Conservation (phyloP, 495 filamentous ascomycete genomes). For the Hypoxylon subgilvum region DNA sequence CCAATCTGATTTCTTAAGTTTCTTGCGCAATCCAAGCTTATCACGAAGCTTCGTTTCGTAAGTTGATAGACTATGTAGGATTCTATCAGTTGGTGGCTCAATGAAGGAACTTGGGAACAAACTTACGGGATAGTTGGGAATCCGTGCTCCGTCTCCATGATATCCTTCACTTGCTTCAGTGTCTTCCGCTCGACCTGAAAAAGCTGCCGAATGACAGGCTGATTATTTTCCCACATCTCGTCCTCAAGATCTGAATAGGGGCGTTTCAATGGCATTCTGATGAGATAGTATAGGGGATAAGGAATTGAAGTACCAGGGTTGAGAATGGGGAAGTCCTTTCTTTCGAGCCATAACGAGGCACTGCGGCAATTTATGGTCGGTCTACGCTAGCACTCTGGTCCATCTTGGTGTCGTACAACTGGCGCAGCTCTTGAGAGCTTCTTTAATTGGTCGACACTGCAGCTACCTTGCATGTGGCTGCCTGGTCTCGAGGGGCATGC, state of each 20-base stretch:
- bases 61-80: slow-evolving; percentile 22
- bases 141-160: slow-evolving; percentile 24
- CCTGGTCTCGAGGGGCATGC: not conserved
- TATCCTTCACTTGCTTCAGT: slow-evolving; percentile 26
- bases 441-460: too few species aligned
- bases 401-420: not conserved
- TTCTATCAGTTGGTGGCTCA: not conserved
- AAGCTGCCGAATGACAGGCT: slow-evolving; percentile 10
- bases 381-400: too few species aligned
- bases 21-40: slow-evolving; percentile 26
- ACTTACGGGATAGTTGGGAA: slow-evolving; percentile 22
- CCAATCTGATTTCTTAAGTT: slow-evolving; percentile 31
- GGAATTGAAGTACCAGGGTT: too few species aligned
- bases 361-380: too few species aligned
- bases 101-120: not conserved
- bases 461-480: too few species aligned
- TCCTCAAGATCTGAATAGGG: not conserved
- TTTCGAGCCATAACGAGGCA: too few species aligned
- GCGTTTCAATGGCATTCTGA: slow-evolving; percentile 8
- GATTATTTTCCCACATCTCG: slow-evolving; percentile 16
- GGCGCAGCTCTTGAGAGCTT: too few species aligned
- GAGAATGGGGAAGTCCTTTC: too few species aligned
- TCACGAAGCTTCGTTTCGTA: slow-evolving; percentile 35
- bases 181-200: slow-evolving; percentile 24
- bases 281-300: not conserved